Conservation (phyloP, 2,329 filamentous ascomycete genomes). For the Daldinia sp. region DNA sequence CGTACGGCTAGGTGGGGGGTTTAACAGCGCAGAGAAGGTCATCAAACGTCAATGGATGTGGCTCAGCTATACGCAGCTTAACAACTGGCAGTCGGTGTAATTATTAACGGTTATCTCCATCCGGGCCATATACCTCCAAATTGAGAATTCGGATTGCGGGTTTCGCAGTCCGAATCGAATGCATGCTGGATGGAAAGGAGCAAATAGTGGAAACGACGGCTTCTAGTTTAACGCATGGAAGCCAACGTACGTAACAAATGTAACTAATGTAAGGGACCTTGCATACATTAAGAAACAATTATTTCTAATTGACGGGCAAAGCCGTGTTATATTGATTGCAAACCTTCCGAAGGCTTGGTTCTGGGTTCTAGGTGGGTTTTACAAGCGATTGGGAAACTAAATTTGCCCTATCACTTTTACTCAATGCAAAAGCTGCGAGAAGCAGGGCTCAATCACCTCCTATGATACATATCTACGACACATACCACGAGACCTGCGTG, state of each 20-base stretch:
- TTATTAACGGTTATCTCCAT: neutral
- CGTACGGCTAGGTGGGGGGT: neutral
- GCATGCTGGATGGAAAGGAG: neutral
- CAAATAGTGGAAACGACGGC: neutral
- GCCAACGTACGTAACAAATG: too few relatives aligned
- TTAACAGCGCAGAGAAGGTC: neutral
- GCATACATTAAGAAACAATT: too few relatives aligned
- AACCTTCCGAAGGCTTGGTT: neutral
- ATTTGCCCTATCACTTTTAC: neutral
- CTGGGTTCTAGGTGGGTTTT: neutral
- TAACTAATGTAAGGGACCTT: too few relatives aligned
- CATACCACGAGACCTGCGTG: constrained; percentile 8
- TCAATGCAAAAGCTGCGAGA: neutral
- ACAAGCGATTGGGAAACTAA: neutral
- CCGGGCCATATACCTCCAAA: neutral
- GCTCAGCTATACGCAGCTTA: neutral
- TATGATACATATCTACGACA: constrained; percentile 24
- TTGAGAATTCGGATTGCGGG: neutral
- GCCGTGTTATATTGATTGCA: neutral
- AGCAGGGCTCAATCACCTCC: constrained; percentile 5
- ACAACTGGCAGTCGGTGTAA: neutral
- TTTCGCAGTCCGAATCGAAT: neutral
- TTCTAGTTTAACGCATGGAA: too few relatives aligned
- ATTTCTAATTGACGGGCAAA: neutral
- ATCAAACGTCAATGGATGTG: neutral